Base-by-base conservation (phyloP, 495 filamentous ascomycete genomes). In the Podospora australis region DNA sequence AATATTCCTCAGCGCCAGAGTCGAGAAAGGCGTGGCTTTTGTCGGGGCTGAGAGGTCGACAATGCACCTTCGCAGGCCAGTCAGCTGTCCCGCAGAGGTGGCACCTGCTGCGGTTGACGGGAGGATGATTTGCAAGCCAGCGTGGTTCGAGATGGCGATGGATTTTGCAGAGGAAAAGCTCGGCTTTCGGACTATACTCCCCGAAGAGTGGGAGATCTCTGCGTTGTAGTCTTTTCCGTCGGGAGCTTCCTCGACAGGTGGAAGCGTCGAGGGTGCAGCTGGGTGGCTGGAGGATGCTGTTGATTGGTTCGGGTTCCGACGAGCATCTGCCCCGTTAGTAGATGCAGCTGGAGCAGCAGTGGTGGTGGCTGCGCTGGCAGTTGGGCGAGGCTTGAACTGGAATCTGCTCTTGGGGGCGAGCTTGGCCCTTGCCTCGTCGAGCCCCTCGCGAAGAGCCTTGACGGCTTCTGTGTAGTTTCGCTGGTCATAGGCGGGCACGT, bases 41-140 rank as follows among this genome's bases (percentile, higher is more conserved):
- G 84, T 83, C 0, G 83, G 82, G 14, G 79, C 68, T 1, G 82
- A 82, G 72, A 95, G 82, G 63, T 95, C 85, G 24, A 95, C 78
- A 3, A 96, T 72, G 61, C 88, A 91, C 44, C 74, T 74, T 2
- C 73, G 64, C 13, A 96, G 65, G n/a, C 82, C 75, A 1, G 81
- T 86, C 17, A 96, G 68, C 2, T 83, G 83, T 2, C 85, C 85
- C 1, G 86, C 83, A 2, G 84, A 81, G 0, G 81, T 81, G 0
- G 85, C 72, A 21, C 73, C 72, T 3, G 82, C 77, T 1, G 85
- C 78, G 2, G 83, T 81, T 2, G 80, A 65, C 0, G 86, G 84
- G 0, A 91, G 78, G 58, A 84, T 82, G 55, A 87, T 83, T 59
- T 91, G 83, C n/a, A 80, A 57, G 4, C 71, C 70, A 7, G 55